Conservation (phyloP, 129 eudicot genomes). For the Lonicera japonica region DNA sequence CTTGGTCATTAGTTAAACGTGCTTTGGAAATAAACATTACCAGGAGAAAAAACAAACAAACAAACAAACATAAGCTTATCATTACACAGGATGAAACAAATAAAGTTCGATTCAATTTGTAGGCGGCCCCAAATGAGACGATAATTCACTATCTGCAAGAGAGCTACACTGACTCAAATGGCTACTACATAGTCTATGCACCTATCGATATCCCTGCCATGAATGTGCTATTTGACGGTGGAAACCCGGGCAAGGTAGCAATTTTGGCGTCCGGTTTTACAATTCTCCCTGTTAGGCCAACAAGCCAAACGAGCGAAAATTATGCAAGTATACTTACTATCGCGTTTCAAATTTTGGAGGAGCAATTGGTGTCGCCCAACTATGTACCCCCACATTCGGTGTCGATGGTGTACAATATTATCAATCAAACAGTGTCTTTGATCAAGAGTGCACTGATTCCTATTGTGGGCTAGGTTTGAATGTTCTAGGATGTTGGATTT, state of each 20-base stretch:
- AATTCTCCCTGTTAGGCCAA: constrained; percentile 24
- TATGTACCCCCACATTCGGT: constrained; percentile 23
- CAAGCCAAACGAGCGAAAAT: background rate
- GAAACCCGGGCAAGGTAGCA: constrained; percentile 15
- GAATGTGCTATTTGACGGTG: constrained; percentile 23
- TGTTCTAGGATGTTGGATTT: too few relatives aligned
- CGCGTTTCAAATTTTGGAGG: constrained; percentile 28
- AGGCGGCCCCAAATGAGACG: constrained; percentile 3
- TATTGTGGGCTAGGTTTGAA: too few relatives aligned
- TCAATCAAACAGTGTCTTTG: constrained; percentile 19
- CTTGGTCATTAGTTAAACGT: too few relatives aligned
- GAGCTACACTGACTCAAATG: constrained; percentile 27
- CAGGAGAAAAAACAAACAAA: too few relatives aligned
- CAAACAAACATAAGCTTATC: background rate
- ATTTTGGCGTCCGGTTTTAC: constrained; percentile 43
- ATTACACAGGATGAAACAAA: background rate
- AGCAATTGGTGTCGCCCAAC: constrained; percentile 16
- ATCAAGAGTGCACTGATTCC: constrained; percentile 4
- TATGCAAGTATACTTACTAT: constrained; percentile 33
- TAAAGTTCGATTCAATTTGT: background rate
- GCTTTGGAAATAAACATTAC: too few relatives aligned
- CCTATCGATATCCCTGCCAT: constrained; percentile 22
- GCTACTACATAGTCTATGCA: constrained; percentile 32
- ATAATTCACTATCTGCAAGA: constrained; percentile 33
- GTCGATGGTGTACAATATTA: constrained; percentile 20